phyloP scores from a whole-genome alignment of 768 basidiomycete genomes.

The Kwoniella dendrophila region DNA sequence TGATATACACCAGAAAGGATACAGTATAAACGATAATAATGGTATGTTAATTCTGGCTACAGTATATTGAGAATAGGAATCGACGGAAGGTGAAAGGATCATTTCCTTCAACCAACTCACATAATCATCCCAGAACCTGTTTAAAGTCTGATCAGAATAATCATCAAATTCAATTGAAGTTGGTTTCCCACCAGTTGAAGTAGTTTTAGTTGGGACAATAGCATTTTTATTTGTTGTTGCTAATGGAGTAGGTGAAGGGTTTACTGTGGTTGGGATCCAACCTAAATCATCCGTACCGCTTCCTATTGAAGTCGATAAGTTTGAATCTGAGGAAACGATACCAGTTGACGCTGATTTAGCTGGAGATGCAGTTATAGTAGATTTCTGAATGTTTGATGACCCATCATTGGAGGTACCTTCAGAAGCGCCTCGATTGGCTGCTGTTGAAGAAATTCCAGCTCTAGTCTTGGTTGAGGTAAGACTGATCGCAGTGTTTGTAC shows the following conservation, averaged over 20 bases:
- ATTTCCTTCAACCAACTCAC: slow-evolving; percentile 9
- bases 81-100: background rate
- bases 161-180: slow-evolving; percentile 6
- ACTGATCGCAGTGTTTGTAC: no score
- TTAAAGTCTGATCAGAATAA: slow-evolving; percentile 4
- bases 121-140: slow-evolving; percentile 27
- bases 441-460: no score
- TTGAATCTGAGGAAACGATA: no score
- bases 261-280: slow-evolving; percentile 13
- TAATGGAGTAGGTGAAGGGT: slow-evolving; percentile 9
- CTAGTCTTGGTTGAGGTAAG: no score
- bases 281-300: slow-evolving; percentile 14
- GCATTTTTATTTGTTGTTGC: slow-evolving; percentile 14
- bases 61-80: background rate
- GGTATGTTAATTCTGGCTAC: background rate
- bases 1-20: background rate
- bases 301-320: background rate
- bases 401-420: no score
- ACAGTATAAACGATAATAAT: background rate
- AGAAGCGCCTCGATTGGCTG: no score
- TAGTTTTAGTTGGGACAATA: slow-evolving; percentile 11
- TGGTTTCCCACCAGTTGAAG: slow-evolving; percentile 13
- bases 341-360: no score
- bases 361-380: no score
- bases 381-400: no score